These are phyloP conservation scores for Potentilla sterilis DNA, from an alignment of 306 rosid genomes.

Conservation along the genomic window DNA sequence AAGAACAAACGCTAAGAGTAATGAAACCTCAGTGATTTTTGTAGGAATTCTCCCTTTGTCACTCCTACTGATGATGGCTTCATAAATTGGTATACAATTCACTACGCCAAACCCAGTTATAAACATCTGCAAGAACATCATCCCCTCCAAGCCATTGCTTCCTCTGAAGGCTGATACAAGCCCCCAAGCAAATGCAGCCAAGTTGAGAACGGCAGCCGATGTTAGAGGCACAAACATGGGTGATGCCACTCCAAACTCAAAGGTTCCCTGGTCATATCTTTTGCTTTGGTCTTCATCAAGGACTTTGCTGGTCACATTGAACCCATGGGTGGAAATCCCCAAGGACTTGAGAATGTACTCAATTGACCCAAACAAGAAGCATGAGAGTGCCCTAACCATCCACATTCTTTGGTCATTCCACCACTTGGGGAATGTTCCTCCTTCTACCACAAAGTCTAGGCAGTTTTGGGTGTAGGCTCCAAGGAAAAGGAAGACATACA, in stretches of 20 bases:
- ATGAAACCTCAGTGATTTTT: constrained; percentile 7
- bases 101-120: constrained; percentile 29
- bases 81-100: constrained; percentile 35
- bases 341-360: constrained; percentile 30
- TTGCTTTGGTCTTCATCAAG: constrained; percentile 36
- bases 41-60: constrained; percentile 25
- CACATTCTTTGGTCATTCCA: constrained; percentile 56
- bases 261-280: constrained; percentile 32
- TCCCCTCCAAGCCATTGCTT: not conserved
- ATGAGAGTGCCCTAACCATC: constrained; percentile 37
- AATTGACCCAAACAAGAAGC: constrained; percentile 22
- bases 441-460: constrained; percentile 27
- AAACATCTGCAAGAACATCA: constrained; percentile 25
- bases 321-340: constrained; percentile 25
- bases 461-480: constrained; percentile 40
- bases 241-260: constrained; percentile 40
- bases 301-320: constrained; percentile 46
- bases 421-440: constrained; percentile 32
- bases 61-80: constrained; percentile 29
- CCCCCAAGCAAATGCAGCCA: constrained; percentile 24
- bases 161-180: constrained; percentile 4
- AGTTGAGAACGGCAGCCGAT: constrained; percentile 33
- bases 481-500: constrained; percentile 34
- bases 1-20: not conserved
- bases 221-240: constrained; percentile 39